Conservation (phyloP, 2,329 filamentous ascomycete species). For the Aspergillus calidoustus region DNA sequence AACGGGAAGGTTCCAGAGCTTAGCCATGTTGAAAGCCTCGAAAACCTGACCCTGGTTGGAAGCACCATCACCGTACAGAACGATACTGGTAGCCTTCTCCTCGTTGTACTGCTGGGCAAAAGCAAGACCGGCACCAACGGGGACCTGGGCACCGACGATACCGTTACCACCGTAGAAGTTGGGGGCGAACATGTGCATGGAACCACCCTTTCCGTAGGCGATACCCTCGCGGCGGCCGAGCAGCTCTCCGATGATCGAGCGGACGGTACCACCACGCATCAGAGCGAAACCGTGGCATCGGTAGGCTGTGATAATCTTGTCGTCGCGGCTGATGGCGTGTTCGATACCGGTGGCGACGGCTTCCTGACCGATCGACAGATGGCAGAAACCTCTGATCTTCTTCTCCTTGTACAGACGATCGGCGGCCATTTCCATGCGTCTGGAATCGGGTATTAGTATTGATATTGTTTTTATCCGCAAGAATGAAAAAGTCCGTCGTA, state of each 20-base stretch:
- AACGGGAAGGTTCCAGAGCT: constrained; percentile 95
- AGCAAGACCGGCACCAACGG: constrained; percentile 92
- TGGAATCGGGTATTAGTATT: constrained; percentile 43
- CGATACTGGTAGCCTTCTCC: constrained; percentile 82
- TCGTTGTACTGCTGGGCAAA: constrained; percentile 95
- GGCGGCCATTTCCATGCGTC: constrained; percentile 99
- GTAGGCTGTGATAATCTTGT: constrained; percentile 97
- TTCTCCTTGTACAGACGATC: constrained; percentile 99
- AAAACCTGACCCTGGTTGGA: constrained; percentile 99
- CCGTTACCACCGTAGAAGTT: constrained; percentile 99
- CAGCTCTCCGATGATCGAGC: constrained; percentile 94
- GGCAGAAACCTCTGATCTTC: constrained; percentile 99
- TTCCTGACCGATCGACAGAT: constrained; percentile 96
- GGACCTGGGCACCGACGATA: constrained; percentile 98
- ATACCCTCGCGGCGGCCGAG: constrained; percentile 95
- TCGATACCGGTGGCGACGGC: constrained; percentile 97
- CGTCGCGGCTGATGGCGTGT: constrained; percentile 86
- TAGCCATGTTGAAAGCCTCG: constrained; percentile 99
- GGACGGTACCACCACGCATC: constrained; percentile 90
- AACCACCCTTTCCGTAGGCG: constrained; percentile 97
- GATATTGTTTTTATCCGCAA: neutral
- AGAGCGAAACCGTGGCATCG: constrained; percentile 97
- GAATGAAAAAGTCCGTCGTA: constrained; percentile 54
- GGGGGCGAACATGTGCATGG: constrained; percentile 99
- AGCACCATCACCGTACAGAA: constrained; percentile 96